Evolutionary conservation across 1,284 basidiomycete genomes (phyloP), one percentile per base, ranked within the genome.

Genomic region (Cryptococcus sp.): DNA sequence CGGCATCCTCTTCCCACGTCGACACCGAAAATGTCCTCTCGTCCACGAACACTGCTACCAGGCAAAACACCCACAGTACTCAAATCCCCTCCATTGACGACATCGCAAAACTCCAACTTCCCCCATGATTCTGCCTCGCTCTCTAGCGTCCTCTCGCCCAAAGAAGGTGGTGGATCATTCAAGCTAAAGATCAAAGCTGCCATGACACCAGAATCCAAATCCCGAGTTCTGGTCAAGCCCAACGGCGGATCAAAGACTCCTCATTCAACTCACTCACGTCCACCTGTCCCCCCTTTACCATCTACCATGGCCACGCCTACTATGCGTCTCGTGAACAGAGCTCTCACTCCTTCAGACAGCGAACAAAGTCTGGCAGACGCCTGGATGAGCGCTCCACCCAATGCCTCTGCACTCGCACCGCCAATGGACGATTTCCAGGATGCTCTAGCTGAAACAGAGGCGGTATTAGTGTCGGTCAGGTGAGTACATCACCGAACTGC

Each of bases 381-480:
- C 23, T 65, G 63, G 67, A 61, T 58, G 59, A 54, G 46, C 22
- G 48, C 53, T 8, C 44, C 56, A 3, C 50, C 60, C 13, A 38
- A 26, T 3, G 47, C 45, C 57, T 38, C 47, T 7, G 43, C 41
- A 5, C 15, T 52, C 20, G 50, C n/a, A n/a, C 37, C 44, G 26
- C 48, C 56, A 20, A 52, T 45, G 19, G 64, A 58, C n/a, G 63
- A 61, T 15, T 63, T 56, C 50, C 62, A 62, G 38, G 58, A 57
- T 46, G 64, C 63, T 20, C 44, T 66, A 38, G 71, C 61, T 2
- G 64, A 66, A 50, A 67, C 65, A 17, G 91, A 93, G 73, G 91
- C 92, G 67, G 91, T 93, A 25, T 85, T 92, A 70, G 91, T 94
- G 15, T 91, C 91, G 23, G 83, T 94, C 62, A 82, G 91, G 89